Conservation (phyloP, 805 yeast species). For the Spathaspora boniae region DNA sequence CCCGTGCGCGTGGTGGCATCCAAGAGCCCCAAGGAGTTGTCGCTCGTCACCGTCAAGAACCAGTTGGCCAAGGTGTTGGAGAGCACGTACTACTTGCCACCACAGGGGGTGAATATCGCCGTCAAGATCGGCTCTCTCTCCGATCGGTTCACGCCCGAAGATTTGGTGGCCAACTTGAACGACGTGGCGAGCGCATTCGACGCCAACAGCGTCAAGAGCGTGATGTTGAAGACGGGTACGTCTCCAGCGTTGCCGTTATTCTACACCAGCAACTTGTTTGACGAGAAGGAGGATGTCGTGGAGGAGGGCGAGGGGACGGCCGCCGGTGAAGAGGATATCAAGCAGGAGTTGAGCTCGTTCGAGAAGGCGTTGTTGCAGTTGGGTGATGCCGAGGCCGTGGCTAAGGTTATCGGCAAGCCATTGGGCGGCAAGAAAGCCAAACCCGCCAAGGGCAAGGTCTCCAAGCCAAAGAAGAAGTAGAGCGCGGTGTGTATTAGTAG, state of each 20-base stretch:
- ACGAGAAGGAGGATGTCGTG: constrained; percentile 44
- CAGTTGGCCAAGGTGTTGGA: constrained; percentile 56
- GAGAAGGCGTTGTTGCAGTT: constrained; percentile 79
- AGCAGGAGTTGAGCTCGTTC: constrained; percentile 52
- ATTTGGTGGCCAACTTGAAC: constrained; percentile 58
- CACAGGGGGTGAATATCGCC: constrained; percentile 67
- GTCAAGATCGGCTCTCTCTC: constrained; percentile 62
- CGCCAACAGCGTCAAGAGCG: constrained; percentile 47
- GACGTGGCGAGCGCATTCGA: constrained; percentile 50
- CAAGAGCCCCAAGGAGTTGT: constrained; percentile 39
- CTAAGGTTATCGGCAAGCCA: constrained; percentile 58
- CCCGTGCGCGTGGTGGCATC: constrained; percentile 25
- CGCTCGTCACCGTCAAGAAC: constrained; percentile 47
- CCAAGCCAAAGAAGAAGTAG: constrained; percentile 13
- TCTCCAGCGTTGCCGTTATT: constrained; percentile 88
- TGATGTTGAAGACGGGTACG: constrained; percentile 59
- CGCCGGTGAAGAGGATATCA: constrained; percentile 18
- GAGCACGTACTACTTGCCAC: constrained; percentile 61
- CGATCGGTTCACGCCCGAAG: constrained; percentile 34
- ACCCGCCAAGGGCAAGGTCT: constrained; percentile 13
- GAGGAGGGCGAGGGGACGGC: constrained; percentile 15
- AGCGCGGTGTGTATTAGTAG: not conserved
- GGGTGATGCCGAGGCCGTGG: constrained; percentile 72
- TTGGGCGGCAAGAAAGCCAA: constrained; percentile 21
- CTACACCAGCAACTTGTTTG: constrained; percentile 54